Evolutionary conservation across 208 protist species (phyloP).

Genomic region (Trypanosoma cruzi): DNA sequence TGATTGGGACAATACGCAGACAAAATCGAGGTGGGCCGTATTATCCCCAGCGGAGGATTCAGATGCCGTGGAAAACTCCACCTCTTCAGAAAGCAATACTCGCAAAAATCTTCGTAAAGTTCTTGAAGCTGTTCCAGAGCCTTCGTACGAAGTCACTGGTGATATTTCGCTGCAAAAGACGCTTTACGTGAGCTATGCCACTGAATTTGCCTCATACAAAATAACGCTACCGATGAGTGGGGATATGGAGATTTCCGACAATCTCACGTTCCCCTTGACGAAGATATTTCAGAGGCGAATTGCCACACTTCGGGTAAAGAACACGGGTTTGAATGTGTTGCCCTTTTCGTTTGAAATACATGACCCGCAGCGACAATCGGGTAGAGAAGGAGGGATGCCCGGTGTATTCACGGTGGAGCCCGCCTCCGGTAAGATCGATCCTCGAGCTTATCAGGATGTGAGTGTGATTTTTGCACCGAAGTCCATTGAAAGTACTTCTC

Average conservation of each 20-base stretch:
- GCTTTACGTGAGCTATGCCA: constrained; percentile 68
- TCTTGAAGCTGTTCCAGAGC: constrained; percentile 76
- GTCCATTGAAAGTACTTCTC: constrained; percentile 46
- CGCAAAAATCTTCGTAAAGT: constrained; percentile 75
- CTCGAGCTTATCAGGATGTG: constrained; percentile 52
- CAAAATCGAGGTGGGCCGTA: constrained; percentile 65
- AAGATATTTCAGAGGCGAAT: constrained; percentile 95
- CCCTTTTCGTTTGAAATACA: constrained; percentile 71
- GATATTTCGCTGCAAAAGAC: constrained; percentile 42
- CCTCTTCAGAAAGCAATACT: constrained; percentile 16
- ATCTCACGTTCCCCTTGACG: constrained; percentile 88
- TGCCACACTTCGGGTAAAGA: constrained; percentile 80
- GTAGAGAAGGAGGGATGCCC: neutral
- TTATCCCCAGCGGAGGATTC: neutral
- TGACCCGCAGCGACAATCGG: neutral
- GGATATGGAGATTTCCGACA: constrained; percentile 25
- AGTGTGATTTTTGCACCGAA: constrained; percentile 87
- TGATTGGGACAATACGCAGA: constrained; percentile 74
- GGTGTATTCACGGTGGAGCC: constrained; percentile 82
- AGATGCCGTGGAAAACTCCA: constrained; percentile 10
- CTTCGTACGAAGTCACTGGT: constrained; percentile 46
- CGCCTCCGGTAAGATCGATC: constrained; percentile 47
- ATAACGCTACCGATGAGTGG: constrained; percentile 42
- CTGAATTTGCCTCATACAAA: constrained; percentile 66
- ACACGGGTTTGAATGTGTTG: constrained; percentile 83